Conservation (phyloP, 139 green algal genomes). For the Chlorella sp. region DNA sequence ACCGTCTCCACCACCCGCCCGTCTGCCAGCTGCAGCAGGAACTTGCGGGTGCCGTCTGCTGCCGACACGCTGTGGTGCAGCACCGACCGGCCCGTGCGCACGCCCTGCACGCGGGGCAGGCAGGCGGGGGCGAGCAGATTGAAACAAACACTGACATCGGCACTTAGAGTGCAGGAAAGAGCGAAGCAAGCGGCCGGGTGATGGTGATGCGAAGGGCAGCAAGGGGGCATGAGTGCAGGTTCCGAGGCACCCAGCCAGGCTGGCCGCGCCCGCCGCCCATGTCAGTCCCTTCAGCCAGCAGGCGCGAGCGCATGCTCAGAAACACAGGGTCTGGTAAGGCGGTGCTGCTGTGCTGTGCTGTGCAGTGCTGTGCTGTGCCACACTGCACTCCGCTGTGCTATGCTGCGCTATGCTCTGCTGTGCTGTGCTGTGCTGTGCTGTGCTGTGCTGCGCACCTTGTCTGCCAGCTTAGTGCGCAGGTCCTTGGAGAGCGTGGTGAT, state of each 20-base stretch:
- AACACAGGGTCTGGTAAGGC: not conserved
- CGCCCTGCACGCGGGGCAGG: constrained; percentile 11
- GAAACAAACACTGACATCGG: not conserved
- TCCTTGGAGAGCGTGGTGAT: constrained; percentile 71
- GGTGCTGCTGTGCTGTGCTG: not conserved
- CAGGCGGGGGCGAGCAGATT: not conserved
- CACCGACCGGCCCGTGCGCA: constrained; percentile 72
- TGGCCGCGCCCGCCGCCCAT: not conserved
- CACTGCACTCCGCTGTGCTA: too few species aligned
- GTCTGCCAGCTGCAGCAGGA: constrained; percentile 93
- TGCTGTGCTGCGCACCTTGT: constrained; percentile 14
- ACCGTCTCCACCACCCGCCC: constrained; percentile 92
- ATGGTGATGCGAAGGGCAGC: not conserved
- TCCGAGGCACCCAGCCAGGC: not conserved
- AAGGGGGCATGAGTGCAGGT: not conserved
- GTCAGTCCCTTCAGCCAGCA: not conserved
- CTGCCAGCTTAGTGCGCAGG: constrained; percentile 60
- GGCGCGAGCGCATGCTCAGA: not conserved
- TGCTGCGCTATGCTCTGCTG: not conserved
- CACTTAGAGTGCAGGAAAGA: not conserved
- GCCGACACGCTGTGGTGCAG: constrained; percentile 69
- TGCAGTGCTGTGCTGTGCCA: not conserved
- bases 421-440: not conserved
- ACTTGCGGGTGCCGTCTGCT: constrained; percentile 88
- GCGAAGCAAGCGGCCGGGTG: not conserved